phyloP scores from a whole-genome alignment of 2,329 filamentous ascomycete genomes.

The Sclerotinia borealis region DNA sequence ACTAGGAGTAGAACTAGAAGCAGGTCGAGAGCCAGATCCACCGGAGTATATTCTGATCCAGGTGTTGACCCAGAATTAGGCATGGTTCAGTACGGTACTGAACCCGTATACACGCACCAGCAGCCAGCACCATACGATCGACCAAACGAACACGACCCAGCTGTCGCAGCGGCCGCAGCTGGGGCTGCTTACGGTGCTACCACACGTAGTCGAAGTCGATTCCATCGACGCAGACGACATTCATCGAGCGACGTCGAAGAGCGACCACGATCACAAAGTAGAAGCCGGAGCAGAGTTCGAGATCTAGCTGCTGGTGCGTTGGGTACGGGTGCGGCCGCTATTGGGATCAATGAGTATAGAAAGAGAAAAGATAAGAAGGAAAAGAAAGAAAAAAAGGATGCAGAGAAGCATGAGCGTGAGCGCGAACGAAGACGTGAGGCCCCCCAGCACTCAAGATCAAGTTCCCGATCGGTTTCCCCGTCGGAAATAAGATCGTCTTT shows the following conservation, averaged over 20 bases:
- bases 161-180: conserved; percentile 20
- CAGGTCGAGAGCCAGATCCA: conserved; percentile 45
- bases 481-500: conserved; percentile 29
- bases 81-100: conserved; percentile 60
- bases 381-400: conserved; percentile 30
- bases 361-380: conserved; percentile 40
- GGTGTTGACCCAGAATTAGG: conserved; percentile 58
- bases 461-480: conserved; percentile 28
- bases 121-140: conserved; percentile 27
- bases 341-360: conserved; percentile 56
- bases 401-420: conserved; percentile 25
- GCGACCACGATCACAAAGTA: conserved; percentile 16
- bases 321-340: conserved; percentile 54
- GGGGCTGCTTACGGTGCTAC: conserved; percentile 25
- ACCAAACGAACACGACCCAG: conserved; percentile 19
- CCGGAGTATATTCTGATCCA: conserved; percentile 42
- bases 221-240: conserved; percentile 18
- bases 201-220: conserved; percentile 22
- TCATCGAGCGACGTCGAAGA: conserved; percentile 26
- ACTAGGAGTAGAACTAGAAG: conserved; percentile 29
- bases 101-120: conserved; percentile 44
- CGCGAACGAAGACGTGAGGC: conserved; percentile 33
- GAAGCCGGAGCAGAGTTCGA: conserved; percentile 45
- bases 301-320: conserved; percentile 50
- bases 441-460: conserved; percentile 31